Evolutionary conservation across 805 yeast genomes (phyloP).

Genomic region (Groenewaldozyma tartarivorans): DNA sequence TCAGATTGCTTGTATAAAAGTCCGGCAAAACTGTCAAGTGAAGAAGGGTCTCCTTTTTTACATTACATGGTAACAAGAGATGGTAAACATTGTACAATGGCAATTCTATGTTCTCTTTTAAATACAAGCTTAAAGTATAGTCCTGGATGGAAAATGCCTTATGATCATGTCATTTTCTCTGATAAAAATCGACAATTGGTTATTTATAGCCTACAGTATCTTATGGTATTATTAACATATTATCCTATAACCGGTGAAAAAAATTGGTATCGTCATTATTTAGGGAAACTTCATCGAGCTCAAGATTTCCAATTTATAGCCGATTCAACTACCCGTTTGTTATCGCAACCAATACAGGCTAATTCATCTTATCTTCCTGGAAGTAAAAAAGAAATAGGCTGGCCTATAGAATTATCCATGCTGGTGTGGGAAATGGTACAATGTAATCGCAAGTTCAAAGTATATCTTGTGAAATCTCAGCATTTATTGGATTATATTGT

Average conservation of each 20-base stretch:
- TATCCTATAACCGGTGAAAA: constrained; percentile 25
- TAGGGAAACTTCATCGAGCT: constrained; percentile 26
- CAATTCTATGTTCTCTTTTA: constrained; percentile 55
- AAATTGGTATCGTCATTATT: constrained; percentile 25
- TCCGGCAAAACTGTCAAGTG: constrained; percentile 33
- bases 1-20: constrained; percentile 51
- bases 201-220: constrained; percentile 49
- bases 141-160: constrained; percentile 28
- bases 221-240: constrained; percentile 52
- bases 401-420: constrained; percentile 53
- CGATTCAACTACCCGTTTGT: constrained; percentile 23
- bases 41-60: constrained; percentile 50
- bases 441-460: constrained; percentile 44
- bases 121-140: constrained; percentile 41
- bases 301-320: constrained; percentile 29
- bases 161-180: constrained; percentile 21
- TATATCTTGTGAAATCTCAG: constrained; percentile 32
- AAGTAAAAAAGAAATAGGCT: constrained; percentile 18
- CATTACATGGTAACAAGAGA: constrained; percentile 44
- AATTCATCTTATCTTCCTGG: constrained; percentile 23
- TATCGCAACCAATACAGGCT: constrained; percentile 32
- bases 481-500: constrained; percentile 47
- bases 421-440: constrained; percentile 70
- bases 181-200: constrained; percentile 31
- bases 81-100: constrained; percentile 39